Conservation (phyloP, 176 grass and related monocot genomes). For the Ensete glaucum region DNA sequence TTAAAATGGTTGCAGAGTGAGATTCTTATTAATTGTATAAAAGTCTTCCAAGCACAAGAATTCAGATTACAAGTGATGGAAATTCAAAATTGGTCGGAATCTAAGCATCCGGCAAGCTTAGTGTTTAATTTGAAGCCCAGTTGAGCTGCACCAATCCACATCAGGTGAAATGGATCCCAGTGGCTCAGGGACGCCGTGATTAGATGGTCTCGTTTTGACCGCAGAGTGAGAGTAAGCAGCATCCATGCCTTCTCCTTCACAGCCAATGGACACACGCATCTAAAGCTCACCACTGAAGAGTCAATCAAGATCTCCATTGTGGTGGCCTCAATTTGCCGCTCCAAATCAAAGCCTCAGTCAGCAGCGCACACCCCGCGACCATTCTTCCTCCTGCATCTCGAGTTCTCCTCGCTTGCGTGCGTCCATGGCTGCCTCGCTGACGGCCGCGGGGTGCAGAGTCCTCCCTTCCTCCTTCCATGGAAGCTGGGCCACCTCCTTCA, state of each 20-base stretch:
- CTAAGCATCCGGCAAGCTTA: too few relatives aligned
- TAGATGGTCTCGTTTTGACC: too few relatives aligned
- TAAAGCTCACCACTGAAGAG: constrained; percentile 8
- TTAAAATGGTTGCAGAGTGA: neutral
- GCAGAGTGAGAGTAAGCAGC: too few relatives aligned
- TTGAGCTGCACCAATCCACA: too few relatives aligned
- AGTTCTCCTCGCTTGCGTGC: neutral
- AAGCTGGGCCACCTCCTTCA: constrained; percentile 48
- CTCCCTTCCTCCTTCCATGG: constrained; percentile 9
- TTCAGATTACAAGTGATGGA: neutral
- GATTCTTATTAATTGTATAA: neutral
- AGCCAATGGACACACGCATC: constrained; percentile 6
- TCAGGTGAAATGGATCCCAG: too few relatives aligned
- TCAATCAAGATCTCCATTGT: constrained; percentile 15
- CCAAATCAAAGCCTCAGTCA: neutral
- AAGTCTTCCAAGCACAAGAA: neutral
- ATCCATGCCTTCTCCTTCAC: neutral
- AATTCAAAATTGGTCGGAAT: neutral
- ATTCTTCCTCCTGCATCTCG: neutral
- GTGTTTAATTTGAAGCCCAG: too few relatives aligned
- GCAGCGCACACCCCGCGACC: neutral
- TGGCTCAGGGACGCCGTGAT: too few relatives aligned
- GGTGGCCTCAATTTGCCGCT: constrained; percentile 18
- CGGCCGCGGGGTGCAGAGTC: neutral
- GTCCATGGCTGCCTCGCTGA: constrained; percentile 25